phyloP scores from a whole-genome alignment of 306 rosid species.

The Castanopsis chinensis region DNA sequence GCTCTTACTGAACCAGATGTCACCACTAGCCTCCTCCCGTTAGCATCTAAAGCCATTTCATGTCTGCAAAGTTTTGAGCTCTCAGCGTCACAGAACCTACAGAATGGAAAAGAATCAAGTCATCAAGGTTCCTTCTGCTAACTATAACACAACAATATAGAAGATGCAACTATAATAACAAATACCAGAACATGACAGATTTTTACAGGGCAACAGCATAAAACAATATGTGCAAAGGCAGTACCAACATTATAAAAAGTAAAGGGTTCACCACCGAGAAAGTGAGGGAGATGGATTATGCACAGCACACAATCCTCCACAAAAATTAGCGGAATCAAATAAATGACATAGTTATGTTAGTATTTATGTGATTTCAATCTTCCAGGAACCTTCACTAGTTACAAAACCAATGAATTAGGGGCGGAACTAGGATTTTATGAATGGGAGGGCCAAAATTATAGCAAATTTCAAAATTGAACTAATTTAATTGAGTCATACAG shows the following conservation, averaged over 20 bases:
- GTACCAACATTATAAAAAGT: not conserved
- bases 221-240: not conserved
- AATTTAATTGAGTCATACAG: too few species aligned
- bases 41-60: constrained; percentile 94
- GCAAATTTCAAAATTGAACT: not conserved
- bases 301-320: not conserved
- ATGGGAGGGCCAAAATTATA: not conserved
- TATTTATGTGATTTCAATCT: not conserved
- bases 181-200: not conserved
- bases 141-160: not conserved
- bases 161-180: not conserved
- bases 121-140: not conserved
- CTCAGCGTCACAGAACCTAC: constrained; percentile 65
- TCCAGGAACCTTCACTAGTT: not conserved
- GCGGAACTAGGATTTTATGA: not conserved
- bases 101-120: not conserved
- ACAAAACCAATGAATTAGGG: not conserved
- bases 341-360: not conserved
- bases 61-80: constrained; percentile 62
- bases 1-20: constrained; percentile 80
- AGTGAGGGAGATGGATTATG: not conserved
- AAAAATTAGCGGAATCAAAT: not conserved
- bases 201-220: not conserved
- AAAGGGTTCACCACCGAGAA: too few species aligned
- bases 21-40: constrained; percentile 75